Conservation (phyloP, 345 rosid species). For the Arabis alpina region DNA sequence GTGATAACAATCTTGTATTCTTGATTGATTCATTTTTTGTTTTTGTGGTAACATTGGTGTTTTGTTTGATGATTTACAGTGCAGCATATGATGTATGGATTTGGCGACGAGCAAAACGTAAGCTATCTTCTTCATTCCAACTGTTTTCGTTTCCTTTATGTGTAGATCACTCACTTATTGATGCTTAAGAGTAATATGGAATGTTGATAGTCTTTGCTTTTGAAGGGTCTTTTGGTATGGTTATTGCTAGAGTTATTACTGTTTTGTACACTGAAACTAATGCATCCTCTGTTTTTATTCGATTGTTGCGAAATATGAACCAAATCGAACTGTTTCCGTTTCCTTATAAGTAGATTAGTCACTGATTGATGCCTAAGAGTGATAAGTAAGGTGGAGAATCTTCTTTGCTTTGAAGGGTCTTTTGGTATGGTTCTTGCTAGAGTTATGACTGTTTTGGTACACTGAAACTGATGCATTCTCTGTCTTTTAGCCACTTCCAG, state of each 20-base stretch:
- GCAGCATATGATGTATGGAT: constrained; percentile 98
- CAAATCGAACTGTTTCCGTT: no score
- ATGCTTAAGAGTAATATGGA: neutral
- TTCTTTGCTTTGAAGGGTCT: neutral
- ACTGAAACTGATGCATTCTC: constrained; percentile 14
- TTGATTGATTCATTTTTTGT: neutral
- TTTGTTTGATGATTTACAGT: constrained; percentile 45
- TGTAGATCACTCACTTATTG: neutral
- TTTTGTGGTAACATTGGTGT: neutral
- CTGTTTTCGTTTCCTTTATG: neutral
- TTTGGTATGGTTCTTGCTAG: neutral
- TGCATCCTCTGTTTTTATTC: constrained; percentile 31
- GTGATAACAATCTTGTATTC: neutral
- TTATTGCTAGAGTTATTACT: neutral
- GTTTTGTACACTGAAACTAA: neutral
- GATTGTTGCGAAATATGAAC: no score
- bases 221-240: neutral
- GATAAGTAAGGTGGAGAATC: no score
- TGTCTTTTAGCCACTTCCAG: constrained; percentile 81
- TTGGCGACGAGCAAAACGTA: constrained; percentile 88
- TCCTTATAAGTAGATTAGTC: no score
- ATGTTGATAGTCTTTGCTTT: neutral
- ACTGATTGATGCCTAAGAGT: no score
- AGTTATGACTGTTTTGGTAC: neutral
- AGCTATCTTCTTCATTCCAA: no score